Conservation (phyloP, 169 alveolate species). For the Plasmodium vivax region DNA sequence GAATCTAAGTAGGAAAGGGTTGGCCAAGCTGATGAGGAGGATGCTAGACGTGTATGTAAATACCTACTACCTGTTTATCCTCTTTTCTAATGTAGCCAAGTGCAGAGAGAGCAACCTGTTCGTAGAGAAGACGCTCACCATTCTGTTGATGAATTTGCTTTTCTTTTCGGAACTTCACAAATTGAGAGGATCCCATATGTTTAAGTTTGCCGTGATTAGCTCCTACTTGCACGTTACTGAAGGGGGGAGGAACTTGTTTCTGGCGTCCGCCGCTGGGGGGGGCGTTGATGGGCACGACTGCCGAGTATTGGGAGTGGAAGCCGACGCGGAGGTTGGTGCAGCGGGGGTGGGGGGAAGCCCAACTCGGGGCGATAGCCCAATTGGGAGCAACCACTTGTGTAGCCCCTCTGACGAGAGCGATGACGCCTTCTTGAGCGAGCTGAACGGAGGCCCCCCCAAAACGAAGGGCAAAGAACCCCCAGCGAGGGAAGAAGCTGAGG, state of each 20-base stretch:
- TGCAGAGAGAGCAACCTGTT: conserved; percentile 2
- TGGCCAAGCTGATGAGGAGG: neutral
- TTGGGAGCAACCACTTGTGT: neutral
- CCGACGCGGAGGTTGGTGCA: neutral
- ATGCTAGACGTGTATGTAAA: conserved; percentile 34
- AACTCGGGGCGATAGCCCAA: neutral
- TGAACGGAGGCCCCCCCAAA: neutral
- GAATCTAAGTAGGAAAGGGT: neutral
- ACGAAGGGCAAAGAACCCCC: neutral
- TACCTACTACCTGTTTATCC: conserved; percentile 43
- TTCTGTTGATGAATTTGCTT: conserved; percentile 11
- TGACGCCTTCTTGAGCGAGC: neutral
- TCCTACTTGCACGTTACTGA: conserved; percentile 4
- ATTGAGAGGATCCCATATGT: neutral
- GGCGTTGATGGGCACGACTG: neutral
- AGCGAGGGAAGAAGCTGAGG: neutral
- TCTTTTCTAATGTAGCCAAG: conserved; percentile 27
- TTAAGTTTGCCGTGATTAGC: neutral
- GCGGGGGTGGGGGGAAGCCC: neutral
- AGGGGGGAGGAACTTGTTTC: neutral
- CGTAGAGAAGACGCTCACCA: neutral
- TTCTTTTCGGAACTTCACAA: neutral
- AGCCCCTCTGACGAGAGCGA: neutral
- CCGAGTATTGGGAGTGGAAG: neutral
- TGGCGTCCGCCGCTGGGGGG: neutral